Evolutionary conservation across 2,329 filamentous ascomycete species (phyloP), one percentile per base, ranked within the genome.

Genomic region (Bipolaris bicolor): DNA sequence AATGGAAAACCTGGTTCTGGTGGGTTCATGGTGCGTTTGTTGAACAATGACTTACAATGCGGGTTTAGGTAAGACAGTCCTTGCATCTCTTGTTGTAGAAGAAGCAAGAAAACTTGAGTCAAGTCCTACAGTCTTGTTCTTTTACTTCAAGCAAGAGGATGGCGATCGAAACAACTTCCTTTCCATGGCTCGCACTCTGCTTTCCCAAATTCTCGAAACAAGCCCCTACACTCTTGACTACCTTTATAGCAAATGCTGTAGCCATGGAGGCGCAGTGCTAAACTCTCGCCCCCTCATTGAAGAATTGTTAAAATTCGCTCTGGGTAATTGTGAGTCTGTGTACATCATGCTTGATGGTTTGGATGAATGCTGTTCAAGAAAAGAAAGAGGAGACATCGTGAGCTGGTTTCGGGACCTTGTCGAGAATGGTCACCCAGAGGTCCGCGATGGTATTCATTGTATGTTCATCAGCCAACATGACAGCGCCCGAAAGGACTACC

Each of bases 341-440:
- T 79, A 76, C 60, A 69, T 81, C 33, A 58, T 82, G 6, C 66
- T 82, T n/a, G 80, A 82, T 58, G 80, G 80, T 0, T 59, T 81
- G n/a, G 80, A 81, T 49, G 79, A 81, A 53, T 79, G 77, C 52
- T 29, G 39, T 16, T 51, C 67, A 0, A 24, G 52, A 1, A 16
- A 47, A 1, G 74, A 80, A 13, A 57, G 70, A 9, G 67, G 63
- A 22, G 61, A 66, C n/a, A 63, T 77, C 0, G 37, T 75, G 0
- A 7, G 57, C 0, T 78, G 73, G 50, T 66, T 79, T 34, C 58
- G 46, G 7, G 15, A 46, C 1, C n/a, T 72, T 1, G 63, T 74
- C 5, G 46, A 59, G 6, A 31, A 55, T 43, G 26, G 60, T 53
- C n/a, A 52, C 49, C 9, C 49, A 53, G 7, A 56, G 52, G 48